Evolutionary conservation across 208 protist genomes (phyloP), one percentile per base, ranked within the genome.

Genomic region (Blastocrithidia nonstop): DNA sequence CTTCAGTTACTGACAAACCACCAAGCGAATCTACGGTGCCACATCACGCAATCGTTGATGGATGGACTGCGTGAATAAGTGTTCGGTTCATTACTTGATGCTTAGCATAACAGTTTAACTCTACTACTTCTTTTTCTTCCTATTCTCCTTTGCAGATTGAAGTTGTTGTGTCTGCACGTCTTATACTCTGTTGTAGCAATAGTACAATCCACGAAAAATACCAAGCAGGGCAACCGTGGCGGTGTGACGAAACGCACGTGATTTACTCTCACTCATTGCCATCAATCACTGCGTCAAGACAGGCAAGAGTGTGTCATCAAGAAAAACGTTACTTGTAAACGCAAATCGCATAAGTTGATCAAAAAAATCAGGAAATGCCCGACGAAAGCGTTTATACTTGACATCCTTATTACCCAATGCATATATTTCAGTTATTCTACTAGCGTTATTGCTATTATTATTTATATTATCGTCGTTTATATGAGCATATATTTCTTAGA

Each of bases 251-350:
- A 90, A 91, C 22, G 65, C 58, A 8, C 85, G 64, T 19, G 66
- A 70, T 61, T 88, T 94, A 60, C 85, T 89, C 60, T 90, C 85
- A 43, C 65, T 79, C 78, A 94, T 94, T 21, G 73, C 67, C 6
- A 88, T 58, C 13, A 91, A n/a, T 81, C 85, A 94, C 46, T 75
- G 71, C 26, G 67, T 36, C 2, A 85, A 38, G 8, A 66, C 65
- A 0, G 76, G 66, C 8, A 90, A 48, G 25, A 89, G 66, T 7
- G 49, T 29, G 24, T 44, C 32, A 40, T 93, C 71, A 7, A 76
- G 59, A 17, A 88, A 38, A 4, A 79, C 26, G 47, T 83, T 74
- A 5, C 42, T 58, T 26, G 38, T 77, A 23, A 81, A 83, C 35
- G 58, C 50, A 26, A 67, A 36, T n/a, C 61, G 59, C 16, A 86